A percentile compares a stretch with the other conserved stretches of the same genome.
phyloP scores from a whole-genome alignment of 805 yeast species.

The Candida chauliodis region DNA sequence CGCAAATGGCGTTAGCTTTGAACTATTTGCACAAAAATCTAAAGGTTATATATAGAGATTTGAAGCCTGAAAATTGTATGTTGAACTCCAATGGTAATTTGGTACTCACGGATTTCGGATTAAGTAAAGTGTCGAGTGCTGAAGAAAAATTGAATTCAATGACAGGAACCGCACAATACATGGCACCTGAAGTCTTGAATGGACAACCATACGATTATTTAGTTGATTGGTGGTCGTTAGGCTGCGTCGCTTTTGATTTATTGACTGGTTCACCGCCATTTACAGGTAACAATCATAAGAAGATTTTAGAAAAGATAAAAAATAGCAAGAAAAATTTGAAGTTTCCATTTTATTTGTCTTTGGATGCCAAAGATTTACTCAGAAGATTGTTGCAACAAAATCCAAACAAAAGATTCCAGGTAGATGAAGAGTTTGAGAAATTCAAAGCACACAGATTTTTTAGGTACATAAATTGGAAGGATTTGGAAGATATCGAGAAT shows the following conservation, averaged over 20 bases:
- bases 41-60: conserved; percentile 41
- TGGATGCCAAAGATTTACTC: conserved; percentile 41
- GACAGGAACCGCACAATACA: conserved; percentile 45
- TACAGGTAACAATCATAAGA: conserved; percentile 39
- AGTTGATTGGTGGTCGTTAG: conserved; percentile 49
- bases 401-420: conserved; percentile 33
- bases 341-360: conserved; percentile 38
- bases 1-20: conserved; percentile 39
- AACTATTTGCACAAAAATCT: conserved; percentile 34
- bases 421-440: conserved; percentile 31
- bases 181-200: conserved; percentile 45
- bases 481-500: conserved; percentile 22
- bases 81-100: conserved; percentile 37
- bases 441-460: conserved; percentile 38
- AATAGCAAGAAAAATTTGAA: conserved; percentile 26
- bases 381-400: conserved; percentile 34
- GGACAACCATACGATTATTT: conserved; percentile 39
- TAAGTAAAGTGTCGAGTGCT: conserved; percentile 33
- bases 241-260: conserved; percentile 42
- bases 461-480: conserved; percentile 35
- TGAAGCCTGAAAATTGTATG: conserved; percentile 47
- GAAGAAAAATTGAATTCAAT: conserved; percentile 25
- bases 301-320: conserved; percentile 37
- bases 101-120: conserved; percentile 44
- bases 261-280: conserved; percentile 45